Evolutionary conservation across 2,329 filamentous ascomycete species (phyloP), one percentile per base, ranked within the genome.

Genomic region (Monosporascus sp.): DNA sequence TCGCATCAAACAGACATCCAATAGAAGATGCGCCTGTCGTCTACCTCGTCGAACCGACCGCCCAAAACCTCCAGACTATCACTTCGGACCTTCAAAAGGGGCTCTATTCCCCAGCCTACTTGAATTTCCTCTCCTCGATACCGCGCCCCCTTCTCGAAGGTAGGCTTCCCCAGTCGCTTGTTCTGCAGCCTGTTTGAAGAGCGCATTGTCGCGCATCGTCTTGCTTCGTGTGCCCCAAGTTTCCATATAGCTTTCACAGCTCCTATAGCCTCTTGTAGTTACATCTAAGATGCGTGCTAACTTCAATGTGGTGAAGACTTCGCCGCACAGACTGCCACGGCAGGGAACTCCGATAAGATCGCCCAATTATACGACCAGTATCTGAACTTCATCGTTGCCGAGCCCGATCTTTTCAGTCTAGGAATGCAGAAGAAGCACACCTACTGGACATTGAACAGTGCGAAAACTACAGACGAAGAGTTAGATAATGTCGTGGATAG

Each of bases 11-110:
- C 54, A 84, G 94, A 66, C 91, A 96, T 70, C 85, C 91, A 27
- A 99, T 99, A 61, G 92, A 93, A 53, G 94, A 99, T 71, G 94
- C 97, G 9, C 93, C 94, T 4, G 94, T 94, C 57, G 86, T 99
- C 57, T 99, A 99, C 69, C 82, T 99, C n/a, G 81, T 99, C 64
- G 93, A 99, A 66, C 94, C 94, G 17, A 96, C 84, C 11, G 70
- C 84, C 9, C 78, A 85, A 56, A 97, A 97, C 69, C 79, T 97
- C 48, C 81, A 92, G 66, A 78, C 81, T 46, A 93, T 99, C 56
- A 94, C 91, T 14, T 83, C 78, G 60, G 95, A 99, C 68, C 83
- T 99, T 16, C 84, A 92, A 57, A 90, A 87, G 59, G 90, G 87
- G 48, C 82, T 99, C 27, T 99, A 99, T 73, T 87, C 90, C 26